These are phyloP conservation scores for Theobroma grandiflorum DNA, from an alignment of 441 rosid species.

Conservation along the genomic window DNA sequence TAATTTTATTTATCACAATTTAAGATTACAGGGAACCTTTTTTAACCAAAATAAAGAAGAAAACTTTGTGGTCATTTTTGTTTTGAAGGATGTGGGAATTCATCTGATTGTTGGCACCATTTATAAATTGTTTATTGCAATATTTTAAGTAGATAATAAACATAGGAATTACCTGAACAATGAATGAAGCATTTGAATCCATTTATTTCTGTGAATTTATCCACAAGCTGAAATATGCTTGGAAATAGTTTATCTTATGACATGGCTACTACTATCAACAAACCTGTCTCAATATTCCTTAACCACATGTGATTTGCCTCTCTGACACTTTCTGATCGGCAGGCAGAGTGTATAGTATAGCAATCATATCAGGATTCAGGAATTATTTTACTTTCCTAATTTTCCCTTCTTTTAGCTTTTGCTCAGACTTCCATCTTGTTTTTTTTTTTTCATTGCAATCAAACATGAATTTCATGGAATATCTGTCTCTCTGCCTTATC, in stretches of 20 bases:
- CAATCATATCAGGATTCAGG: too few relatives aligned
- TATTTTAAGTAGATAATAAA: not conserved
- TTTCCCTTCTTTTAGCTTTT: too few relatives aligned
- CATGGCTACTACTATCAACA: too few relatives aligned
- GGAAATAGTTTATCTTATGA: not conserved
- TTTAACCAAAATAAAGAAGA: not conserved
- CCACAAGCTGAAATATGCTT: not conserved
- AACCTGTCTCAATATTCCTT: too few relatives aligned
- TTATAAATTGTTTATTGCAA: not conserved
- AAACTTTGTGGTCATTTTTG: too few relatives aligned
- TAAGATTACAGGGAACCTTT: not conserved
- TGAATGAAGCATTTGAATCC: not conserved
- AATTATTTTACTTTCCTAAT: too few relatives aligned
- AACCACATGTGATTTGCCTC: too few relatives aligned
- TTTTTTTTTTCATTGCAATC: not conserved
- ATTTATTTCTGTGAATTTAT: not conserved
- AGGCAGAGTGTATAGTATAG: too few relatives aligned
- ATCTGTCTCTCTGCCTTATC: not conserved
- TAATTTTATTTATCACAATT: not conserved
- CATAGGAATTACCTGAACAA: not conserved
- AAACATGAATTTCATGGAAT: conserved; percentile 1
- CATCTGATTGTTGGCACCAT: not conserved
- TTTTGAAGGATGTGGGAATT: not conserved
- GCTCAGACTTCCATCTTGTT: not conserved
- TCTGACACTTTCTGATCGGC: too few relatives aligned